Evolutionary conservation across 306 rosid genomes (phyloP), one percentile per base, ranked within the genome.

Genomic region (Malus sieversii): DNA sequence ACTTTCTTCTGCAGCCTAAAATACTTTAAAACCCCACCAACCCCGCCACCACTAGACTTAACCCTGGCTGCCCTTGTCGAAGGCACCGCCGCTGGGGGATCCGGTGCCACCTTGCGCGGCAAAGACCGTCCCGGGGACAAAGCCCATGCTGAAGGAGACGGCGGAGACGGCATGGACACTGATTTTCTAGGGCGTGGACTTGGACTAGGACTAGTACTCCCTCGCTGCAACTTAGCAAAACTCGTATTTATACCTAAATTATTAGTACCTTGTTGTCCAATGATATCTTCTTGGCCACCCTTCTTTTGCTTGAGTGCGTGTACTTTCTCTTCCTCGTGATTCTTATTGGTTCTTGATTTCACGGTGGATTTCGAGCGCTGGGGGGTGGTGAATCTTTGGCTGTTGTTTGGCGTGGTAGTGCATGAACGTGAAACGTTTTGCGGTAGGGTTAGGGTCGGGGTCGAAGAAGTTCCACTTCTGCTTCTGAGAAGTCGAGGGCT

Each of bases 101-200:
- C 77, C 0, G 73, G 58, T 23, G 60, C 78, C 5, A 45, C 23
- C 20, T 85, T 76, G 51, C 66, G 75, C 4, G 87, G 75, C 9
- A 85, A 68, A 40, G 82, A 75, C 73, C 87, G 60, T 19, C 89
- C 97, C 0, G 97, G 96, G 0, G 98, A 93, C 52, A 93, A 75
- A 1, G 97, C 97, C 98, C 98, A 93, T 0, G 98, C 96, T 0
- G 97, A 91, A 2, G 92, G 88, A 23, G 84, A 77, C 5, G 62
- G n/a, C 6, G 68, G 44, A 6, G 68, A 13, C 16, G 23, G 68
- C 12, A 18, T 63, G 6, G 57, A 20, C 0, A 82, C 52, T 0
- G 83, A 58, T 12, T 3, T 66, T 70, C 2, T 23, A 20, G 73
- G 66, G 44, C 1, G 57, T 27, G 8, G 78, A 5, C 44, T 27